Conservation (phyloP, 2,329 filamentous ascomycete species). For the Aureobasidium sp. region DNA sequence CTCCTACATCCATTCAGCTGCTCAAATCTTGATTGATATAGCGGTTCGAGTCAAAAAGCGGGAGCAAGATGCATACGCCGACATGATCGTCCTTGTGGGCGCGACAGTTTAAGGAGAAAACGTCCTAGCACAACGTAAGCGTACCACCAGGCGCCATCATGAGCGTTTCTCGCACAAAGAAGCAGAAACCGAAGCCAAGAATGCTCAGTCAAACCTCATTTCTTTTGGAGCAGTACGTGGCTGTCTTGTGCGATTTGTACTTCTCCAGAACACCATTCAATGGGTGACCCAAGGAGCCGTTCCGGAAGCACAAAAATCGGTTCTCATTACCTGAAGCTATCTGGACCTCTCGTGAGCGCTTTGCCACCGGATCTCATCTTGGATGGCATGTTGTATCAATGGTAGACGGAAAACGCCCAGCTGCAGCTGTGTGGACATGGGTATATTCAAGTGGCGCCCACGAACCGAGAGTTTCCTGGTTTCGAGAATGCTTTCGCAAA, state of each 20-base stretch:
- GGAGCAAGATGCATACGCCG: neutral
- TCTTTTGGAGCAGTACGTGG: conserved; percentile 6
- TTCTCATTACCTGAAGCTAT: neutral
- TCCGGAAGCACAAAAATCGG: neutral
- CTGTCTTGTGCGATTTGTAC: conserved; percentile 10
- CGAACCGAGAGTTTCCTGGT: neutral
- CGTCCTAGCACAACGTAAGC: neutral
- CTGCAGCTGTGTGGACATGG: neutral
- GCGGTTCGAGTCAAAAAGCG: neutral
- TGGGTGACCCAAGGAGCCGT: neutral
- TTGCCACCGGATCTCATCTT: neutral
- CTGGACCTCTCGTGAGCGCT: neutral
- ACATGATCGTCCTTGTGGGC: neutral
- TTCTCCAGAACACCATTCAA: neutral
- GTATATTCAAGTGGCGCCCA: neutral
- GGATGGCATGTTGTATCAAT: neutral
- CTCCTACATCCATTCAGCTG: neutral
- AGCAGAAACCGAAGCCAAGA: neutral
- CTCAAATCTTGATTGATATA: neutral
- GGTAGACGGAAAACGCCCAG: neutral
- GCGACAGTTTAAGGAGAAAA: neutral
- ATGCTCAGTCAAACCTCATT: neutral
- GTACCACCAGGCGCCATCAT: neutral
- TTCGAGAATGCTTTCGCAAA: neutral
- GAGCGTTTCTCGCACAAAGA: neutral